Evolutionary conservation across 179 eudicot species (phyloP), one percentile per base, ranked within the genome.

Genomic region (Silene noctiflora): DNA sequence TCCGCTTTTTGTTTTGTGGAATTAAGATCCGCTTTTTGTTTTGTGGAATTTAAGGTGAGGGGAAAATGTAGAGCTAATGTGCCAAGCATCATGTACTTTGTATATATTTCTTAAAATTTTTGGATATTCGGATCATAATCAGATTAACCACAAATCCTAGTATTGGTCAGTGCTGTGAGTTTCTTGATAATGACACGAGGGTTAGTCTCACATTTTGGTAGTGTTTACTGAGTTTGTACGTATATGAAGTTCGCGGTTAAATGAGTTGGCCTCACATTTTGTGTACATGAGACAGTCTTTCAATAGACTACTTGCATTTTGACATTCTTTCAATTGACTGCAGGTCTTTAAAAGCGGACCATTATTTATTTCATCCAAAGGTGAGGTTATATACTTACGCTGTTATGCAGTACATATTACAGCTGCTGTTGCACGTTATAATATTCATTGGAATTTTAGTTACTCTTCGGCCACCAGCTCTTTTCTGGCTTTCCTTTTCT

Each of bases 281-380:
- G 51, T 44, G 3, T 44, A 44, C 51, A 44, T 44, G 59, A 55
- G 59, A 16, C 59, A 16, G 20, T 55, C 59, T 17, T 55, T 17
- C 20, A 55, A 14, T 55, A 16, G 19, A 14, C 5, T 55, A n/a
- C 20, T 55, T 55, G 59, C 59, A 55, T 55, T 21, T 61, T 71
- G 25, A 58, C 75, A 67, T 68, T 27, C 25, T 33, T 83, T 65
- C 20, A 61, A 72, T 67, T 82, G 77, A 21, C 76, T 78, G 84
- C 92, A 95, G 99, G 91, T 93, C 77, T 84, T 88, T 79, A 95
- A 89, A 86, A 93, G 96, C 35, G 99, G 99, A 55, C 88, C 92
- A 2, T 83, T 95, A 46, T 95, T 87, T 73, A 78, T 95, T 78
- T 89, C 97, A 80, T 95, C 99, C 64, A 95, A 90, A 89, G 99